These are phyloP conservation scores for Serendipita sp. DNA, from an alignment of 768 basidiomycete genomes.

Conservation along the genomic window DNA sequence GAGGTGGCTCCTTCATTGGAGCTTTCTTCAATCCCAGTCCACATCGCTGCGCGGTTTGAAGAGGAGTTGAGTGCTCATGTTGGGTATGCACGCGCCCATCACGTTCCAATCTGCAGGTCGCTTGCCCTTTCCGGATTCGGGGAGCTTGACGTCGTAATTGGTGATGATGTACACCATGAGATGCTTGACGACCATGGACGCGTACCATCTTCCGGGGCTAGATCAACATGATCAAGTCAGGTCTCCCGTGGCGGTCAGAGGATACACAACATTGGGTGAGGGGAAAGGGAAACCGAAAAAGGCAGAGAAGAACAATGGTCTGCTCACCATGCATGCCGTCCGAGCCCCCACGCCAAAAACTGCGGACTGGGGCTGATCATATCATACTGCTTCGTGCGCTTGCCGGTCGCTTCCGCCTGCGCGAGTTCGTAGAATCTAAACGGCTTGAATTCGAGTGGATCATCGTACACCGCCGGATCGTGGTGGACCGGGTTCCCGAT, in stretches of 20 bases:
- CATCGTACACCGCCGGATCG: conserved; percentile 24
- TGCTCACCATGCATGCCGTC: conserved; percentile 23
- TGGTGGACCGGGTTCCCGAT: conserved; percentile 22
- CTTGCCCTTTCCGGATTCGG: background rate
- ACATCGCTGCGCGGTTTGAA: background rate
- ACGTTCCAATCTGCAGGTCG: background rate
- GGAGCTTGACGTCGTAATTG: background rate
- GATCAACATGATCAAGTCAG: background rate
- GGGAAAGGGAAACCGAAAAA: too few species aligned
- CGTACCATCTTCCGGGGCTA: conserved; percentile 3
- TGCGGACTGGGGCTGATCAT: conserved; percentile 13
- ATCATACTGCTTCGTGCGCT: conserved; percentile 14
- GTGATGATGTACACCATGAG: background rate
- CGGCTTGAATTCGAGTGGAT: conserved; percentile 19
- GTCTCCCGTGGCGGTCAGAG: too few species aligned
- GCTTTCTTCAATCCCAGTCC: background rate
- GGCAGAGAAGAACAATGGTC: background rate
- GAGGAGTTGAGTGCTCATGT: background rate
- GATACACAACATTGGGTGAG: too few species aligned
- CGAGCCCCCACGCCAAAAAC: conserved; percentile 19
- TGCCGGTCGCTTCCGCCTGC: conserved; percentile 16
- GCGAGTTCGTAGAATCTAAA: background rate
- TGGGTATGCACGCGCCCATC: background rate
- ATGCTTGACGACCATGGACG: background rate
- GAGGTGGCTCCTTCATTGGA: too few species aligned